phyloP scores from a whole-genome alignment of 257 asterid genomes.

The Penstemon newberryi region DNA sequence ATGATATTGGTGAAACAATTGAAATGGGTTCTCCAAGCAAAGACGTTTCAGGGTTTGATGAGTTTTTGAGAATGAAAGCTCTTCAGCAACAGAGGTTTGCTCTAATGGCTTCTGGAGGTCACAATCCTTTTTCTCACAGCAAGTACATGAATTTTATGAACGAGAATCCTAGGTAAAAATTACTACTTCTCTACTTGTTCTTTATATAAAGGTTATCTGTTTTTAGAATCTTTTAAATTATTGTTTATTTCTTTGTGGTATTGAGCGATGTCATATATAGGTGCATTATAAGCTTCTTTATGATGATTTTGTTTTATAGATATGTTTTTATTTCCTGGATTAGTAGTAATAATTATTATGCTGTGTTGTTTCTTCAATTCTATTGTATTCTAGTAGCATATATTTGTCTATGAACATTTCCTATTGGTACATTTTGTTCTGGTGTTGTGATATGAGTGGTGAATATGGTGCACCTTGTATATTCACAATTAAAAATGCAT shows the following conservation, averaged over 20 bases:
- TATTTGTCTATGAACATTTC: not conserved
- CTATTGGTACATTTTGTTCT: conserved; percentile 6
- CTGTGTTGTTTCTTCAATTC: not conserved
- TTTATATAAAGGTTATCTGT: not conserved
- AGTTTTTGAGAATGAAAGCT: conserved; percentile 65
- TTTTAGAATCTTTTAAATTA: conserved; percentile 5
- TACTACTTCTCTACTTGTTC: not conserved
- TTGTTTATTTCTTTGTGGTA: conserved; percentile 8
- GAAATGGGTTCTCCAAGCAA: conserved; percentile 56
- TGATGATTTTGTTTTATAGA: not conserved
- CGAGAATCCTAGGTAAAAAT: conserved; percentile 58
- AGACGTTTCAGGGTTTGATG: conserved; percentile 57
- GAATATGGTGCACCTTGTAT: not conserved
- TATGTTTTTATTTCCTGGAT: not conserved
- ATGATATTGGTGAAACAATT: conserved; percentile 28
- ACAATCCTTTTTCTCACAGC: conserved; percentile 49
- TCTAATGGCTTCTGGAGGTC: conserved; percentile 58
- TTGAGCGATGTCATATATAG: not conserved
- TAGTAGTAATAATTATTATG: not conserved
- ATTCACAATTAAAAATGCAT: not conserved
- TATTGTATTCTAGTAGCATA: not conserved
- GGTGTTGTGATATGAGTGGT: not conserved
- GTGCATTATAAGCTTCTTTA: not conserved
- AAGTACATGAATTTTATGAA: conserved; percentile 46
- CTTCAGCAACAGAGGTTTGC: conserved; percentile 81